These are phyloP conservation scores for Maudiozyma humilis DNA, from an alignment of 1,139 yeast genomes.

Conservation along the genomic window DNA sequence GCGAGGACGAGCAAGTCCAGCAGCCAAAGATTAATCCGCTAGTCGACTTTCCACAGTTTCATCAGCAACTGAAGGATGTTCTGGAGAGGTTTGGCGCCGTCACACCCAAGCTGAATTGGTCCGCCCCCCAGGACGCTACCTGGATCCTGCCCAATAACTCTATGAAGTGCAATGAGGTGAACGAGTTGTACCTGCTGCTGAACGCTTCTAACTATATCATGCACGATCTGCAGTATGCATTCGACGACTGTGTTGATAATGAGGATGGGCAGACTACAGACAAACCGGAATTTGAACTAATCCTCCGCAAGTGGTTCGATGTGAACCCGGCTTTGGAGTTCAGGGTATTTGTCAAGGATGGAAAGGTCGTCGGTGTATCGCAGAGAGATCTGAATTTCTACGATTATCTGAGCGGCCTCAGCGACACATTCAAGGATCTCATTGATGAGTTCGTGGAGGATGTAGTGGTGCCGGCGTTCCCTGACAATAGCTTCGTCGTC, in stretches of 20 bases:
- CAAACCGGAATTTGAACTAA: constrained; percentile 43
- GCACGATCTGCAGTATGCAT: constrained; percentile 74
- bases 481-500: constrained; percentile 51
- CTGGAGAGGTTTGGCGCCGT: constrained; percentile 50
- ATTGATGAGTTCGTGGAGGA: constrained; percentile 51
- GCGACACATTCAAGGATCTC: constrained; percentile 39
- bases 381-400: constrained; percentile 85
- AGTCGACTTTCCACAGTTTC: constrained; percentile 49
- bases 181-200: constrained; percentile 69
- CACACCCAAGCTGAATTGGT: constrained; percentile 91
- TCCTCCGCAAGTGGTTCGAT: constrained; percentile 68
- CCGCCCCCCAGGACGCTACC: constrained; percentile 87
- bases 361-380: constrained; percentile 59
- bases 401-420: constrained; percentile 48
- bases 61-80: constrained; percentile 39
- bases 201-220: constrained; percentile 83
- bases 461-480: constrained; percentile 43
- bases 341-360: constrained; percentile 65
- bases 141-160: constrained; percentile 83
- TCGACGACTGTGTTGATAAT: constrained; percentile 35
- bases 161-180: constrained; percentile 57
- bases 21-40: constrained; percentile 36
- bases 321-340: constrained; percentile 88
- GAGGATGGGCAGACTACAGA: constrained; percentile 16
- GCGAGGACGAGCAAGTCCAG: constrained; percentile 16